Base-by-base conservation (phyloP, 164 flowering plant species). In the Hamamelis virginiana region DNA sequence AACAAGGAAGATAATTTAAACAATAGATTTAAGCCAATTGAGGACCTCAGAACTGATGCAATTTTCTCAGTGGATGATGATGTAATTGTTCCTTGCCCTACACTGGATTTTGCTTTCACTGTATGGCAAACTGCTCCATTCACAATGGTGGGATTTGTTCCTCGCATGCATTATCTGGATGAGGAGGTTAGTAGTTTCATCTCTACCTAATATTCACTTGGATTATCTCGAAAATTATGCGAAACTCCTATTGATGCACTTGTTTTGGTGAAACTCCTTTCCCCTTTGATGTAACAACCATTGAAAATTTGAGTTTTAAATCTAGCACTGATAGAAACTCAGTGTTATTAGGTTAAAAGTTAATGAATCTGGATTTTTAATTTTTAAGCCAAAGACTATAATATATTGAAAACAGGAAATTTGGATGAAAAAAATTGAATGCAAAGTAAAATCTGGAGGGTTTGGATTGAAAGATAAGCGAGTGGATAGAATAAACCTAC, bases 51-150 rank as follows among this genome's bases (percentile, higher is more conserved):
- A 59, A 84, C 86, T n/a, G 85, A 84, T 72, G 89, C 87, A 38
- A 75, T 86, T 33, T 86, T 86, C 76, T 86, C 89, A 1, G 75
- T 86, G 47, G 87, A 84, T 73, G 89, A 86, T 78, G 86, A 82
- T 72, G 86, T 86, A 14, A 70, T 82, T 69, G 83, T 86, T 65
- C 83, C 82, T 1, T 86, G 89, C 71, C 19, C 56, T 28, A 76
- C 81, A 33, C 66, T 86, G 59, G 82, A 84, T 66, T 81, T 82
- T 78, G 86, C 89, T 56, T 86, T 84, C 70, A 57, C 77, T 2
- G 81, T 79, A 12, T 86, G 89, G 89, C 78, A 84, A 72, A 77
- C 74, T 75, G 82, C 87, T 65, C 77, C 89, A n/a, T 73, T 66
- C 13, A 65, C 82, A 64, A 84, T 86, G 87, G 86, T 84, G 19